Evolutionary conservation across 2,329 filamentous ascomycete genomes (phyloP).

Genomic region (Calonectria multiphialidica): DNA sequence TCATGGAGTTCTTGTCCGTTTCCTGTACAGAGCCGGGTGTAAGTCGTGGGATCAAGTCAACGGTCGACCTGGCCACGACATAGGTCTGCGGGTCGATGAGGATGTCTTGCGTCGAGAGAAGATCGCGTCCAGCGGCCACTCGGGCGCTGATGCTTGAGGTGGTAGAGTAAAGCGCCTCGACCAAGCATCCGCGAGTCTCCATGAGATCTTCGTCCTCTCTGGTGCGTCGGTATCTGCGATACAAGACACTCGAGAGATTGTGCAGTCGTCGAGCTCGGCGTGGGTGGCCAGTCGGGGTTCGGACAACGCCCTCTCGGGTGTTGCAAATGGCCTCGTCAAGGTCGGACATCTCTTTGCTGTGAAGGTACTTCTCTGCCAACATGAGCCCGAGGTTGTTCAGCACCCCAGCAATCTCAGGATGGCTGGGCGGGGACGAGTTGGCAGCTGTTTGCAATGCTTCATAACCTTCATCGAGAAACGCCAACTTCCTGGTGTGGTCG

Average conservation of each 20-base stretch:
- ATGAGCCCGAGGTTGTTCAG: background rate
- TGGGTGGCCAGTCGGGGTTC: background rate
- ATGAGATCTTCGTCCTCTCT: background rate
- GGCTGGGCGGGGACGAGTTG: background rate
- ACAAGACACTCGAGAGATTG: background rate
- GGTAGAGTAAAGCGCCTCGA: background rate
- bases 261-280: background rate
- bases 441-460: background rate
- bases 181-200: background rate
- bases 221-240: background rate
- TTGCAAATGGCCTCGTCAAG: background rate
- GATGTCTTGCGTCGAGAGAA: background rate
- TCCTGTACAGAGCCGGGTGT: background rate
- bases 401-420: background rate
- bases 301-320: background rate
- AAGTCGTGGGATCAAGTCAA: slow-evolving; percentile 1
- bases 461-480: background rate
- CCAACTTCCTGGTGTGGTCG: background rate
- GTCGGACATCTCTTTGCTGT: background rate
- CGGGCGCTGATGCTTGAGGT: background rate
- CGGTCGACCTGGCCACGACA: background rate
- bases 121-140: background rate
- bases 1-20: background rate
- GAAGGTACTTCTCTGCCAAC: background rate
- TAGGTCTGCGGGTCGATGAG: background rate